Percentiles rank a stretch among this genome's conserved stretches.
phyloP scores from a whole-genome alignment of 208 protist species.

The Novymonas esmeraldas region DNA sequence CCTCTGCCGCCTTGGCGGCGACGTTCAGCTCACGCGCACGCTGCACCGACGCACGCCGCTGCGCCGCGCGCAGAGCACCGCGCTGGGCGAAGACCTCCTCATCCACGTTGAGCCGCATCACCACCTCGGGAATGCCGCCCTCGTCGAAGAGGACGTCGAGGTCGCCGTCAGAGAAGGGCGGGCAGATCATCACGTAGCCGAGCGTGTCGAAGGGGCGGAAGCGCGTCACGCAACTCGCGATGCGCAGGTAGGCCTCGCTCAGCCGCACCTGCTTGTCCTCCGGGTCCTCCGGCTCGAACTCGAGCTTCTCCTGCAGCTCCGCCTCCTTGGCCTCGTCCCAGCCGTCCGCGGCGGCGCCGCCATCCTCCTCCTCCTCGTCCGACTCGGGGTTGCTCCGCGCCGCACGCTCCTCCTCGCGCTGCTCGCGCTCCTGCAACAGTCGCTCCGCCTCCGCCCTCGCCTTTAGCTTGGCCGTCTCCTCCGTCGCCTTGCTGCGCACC shows the following conservation, averaged over 20 bases:
- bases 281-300: constrained; percentile 89
- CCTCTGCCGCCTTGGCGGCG: not conserved
- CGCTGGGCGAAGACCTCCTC: constrained; percentile 53
- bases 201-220: constrained; percentile 87
- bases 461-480: constrained; percentile 56
- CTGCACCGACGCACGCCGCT: constrained; percentile 22
- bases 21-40: not conserved
- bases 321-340: constrained; percentile 76
- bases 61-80: constrained; percentile 10
- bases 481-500: constrained; percentile 54
- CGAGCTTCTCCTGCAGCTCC: constrained; percentile 59
- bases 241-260: constrained; percentile 80
- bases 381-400: constrained; percentile 29
- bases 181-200: constrained; percentile 89
- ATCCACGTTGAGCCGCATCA: constrained; percentile 65
- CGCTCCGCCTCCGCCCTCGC: constrained; percentile 52
- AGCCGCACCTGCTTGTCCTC: constrained; percentile 81
- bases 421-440: constrained; percentile 60
- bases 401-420: constrained; percentile 37
- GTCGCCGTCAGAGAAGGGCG: constrained; percentile 75
- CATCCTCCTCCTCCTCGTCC: constrained; percentile 49
- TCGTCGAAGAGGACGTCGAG: constrained; percentile 74
- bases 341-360: constrained; percentile 59
- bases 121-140: constrained; percentile 74
- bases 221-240: constrained; percentile 80